phyloP scores from a whole-genome alignment of 148 eudicot species.

The Bassia scoparia region DNA sequence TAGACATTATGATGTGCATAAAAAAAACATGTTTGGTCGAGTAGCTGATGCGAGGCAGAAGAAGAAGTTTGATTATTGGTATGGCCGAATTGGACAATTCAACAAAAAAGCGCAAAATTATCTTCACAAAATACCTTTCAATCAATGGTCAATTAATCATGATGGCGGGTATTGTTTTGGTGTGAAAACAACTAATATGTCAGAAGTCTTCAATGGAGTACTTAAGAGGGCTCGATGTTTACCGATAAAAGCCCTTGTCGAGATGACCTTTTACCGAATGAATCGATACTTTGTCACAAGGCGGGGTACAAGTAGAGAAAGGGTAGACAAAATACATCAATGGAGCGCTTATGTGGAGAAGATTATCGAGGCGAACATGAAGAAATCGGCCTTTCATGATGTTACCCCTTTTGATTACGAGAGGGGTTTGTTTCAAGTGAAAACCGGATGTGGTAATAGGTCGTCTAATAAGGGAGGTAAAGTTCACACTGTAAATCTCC shows the following conservation, averaged over 20 bases:
- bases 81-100: neutral
- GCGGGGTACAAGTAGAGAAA: too few relatives aligned
- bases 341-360: too few relatives aligned
- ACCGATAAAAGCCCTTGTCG: neutral
- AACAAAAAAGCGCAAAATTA: neutral
- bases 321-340: neutral
- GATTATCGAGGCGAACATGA: too few relatives aligned
- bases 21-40: neutral
- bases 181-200: constrained; percentile 1
- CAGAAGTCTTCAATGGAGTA: neutral
- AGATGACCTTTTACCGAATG: neutral
- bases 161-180: neutral
- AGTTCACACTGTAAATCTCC: too few relatives aligned
- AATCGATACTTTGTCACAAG: neutral
- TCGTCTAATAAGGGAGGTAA: too few relatives aligned
- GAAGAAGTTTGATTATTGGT: too few relatives aligned
- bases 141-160: constrained; percentile 5
- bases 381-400: too few relatives aligned
- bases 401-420: too few relatives aligned
- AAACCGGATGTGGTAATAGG: too few relatives aligned
- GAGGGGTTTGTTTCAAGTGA: too few relatives aligned
- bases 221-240: neutral
- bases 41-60: neutral
- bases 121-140: neutral
- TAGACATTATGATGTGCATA: neutral